Percentiles rank a stretch among this genome's conserved stretches.
Evolutionary conservation across 306 rosid genomes (phyloP).

Genomic region (Casuarina glauca): DNA sequence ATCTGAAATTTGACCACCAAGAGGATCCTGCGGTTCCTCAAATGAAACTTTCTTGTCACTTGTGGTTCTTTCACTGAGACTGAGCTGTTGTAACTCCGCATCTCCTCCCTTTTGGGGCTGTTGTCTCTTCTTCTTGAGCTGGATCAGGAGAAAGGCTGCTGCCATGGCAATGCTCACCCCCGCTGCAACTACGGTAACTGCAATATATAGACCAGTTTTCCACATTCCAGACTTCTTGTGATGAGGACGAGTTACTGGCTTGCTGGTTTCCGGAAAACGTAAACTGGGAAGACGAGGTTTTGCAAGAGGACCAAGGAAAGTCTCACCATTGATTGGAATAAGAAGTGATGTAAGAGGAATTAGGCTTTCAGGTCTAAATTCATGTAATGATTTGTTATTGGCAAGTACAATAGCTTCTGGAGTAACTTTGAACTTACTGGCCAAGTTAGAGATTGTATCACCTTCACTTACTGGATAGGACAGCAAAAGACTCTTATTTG

Average conservation of each 20-base stretch:
- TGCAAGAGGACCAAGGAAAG: constrained; percentile 43
- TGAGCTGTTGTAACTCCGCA: constrained; percentile 78
- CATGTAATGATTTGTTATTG: constrained; percentile 45
- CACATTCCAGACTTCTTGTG: constrained; percentile 59
- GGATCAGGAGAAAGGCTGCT: constrained; percentile 46
- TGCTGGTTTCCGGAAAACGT: constrained; percentile 36
- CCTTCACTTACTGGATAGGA: constrained; percentile 70
- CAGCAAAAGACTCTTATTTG: constrained; percentile 49
- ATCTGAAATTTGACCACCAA: constrained; percentile 40
- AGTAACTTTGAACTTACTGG: constrained; percentile 65
- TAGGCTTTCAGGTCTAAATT: constrained; percentile 34
- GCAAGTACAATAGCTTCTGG: constrained; percentile 51
- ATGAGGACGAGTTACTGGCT: constrained; percentile 41
- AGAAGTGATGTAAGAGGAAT: constrained; percentile 58
- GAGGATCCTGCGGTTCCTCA: constrained; percentile 55
- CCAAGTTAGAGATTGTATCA: constrained; percentile 63
- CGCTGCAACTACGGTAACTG: constrained; percentile 43
- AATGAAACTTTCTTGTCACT: constrained; percentile 83
- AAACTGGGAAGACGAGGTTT: constrained; percentile 52
- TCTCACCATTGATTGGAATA: constrained; percentile 59
- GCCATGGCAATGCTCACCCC: constrained; percentile 55
- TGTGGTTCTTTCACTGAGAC: constrained; percentile 75
- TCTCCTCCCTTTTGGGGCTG: constrained; percentile 49
- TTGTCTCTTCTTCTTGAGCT: constrained; percentile 48
- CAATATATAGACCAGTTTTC: constrained; percentile 44